Conservation (phyloP, 1,284 basidiomycete species). For the Pyrrhoderma noxium region DNA sequence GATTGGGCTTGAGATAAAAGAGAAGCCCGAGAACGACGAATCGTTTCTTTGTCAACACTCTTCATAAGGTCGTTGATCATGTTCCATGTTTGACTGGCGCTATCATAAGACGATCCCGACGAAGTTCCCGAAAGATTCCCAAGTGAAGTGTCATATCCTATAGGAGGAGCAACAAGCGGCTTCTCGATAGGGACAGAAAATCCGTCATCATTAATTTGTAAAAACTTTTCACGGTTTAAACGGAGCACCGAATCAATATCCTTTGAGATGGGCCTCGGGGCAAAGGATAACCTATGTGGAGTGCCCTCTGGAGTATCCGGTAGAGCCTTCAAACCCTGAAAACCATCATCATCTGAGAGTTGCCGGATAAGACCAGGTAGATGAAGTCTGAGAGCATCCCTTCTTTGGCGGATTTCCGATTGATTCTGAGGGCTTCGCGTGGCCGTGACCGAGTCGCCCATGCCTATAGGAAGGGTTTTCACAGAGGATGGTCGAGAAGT, state of each 20-base stretch:
- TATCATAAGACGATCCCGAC: slow-evolving; percentile 6
- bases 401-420: slow-evolving; percentile 20
- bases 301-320: slow-evolving; percentile 6
- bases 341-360: not conserved
- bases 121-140: not conserved
- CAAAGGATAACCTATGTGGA: slow-evolving; percentile 1
- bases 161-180: too few species aligned
- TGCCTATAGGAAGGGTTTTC: not conserved
- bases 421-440: not conserved
- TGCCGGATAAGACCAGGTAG: slow-evolving; percentile 7
- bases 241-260: too few species aligned
- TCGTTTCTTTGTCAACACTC: slow-evolving; percentile 4
- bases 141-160: not conserved
- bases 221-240: not conserved
- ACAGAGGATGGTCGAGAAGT: not conserved
- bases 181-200: too few species aligned
- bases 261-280: too few species aligned
- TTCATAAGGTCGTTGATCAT: slow-evolving; percentile 11
- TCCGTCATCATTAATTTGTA: not conserved
- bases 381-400: not conserved
- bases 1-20: not conserved
- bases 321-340: slow-evolving; percentile 9
- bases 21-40: not conserved
- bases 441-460: slow-evolving; percentile 1
- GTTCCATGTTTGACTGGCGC: slow-evolving; percentile 14